Base-by-base conservation (phyloP, 139 green algal genomes). In the Picochlorum sp. region DNA sequence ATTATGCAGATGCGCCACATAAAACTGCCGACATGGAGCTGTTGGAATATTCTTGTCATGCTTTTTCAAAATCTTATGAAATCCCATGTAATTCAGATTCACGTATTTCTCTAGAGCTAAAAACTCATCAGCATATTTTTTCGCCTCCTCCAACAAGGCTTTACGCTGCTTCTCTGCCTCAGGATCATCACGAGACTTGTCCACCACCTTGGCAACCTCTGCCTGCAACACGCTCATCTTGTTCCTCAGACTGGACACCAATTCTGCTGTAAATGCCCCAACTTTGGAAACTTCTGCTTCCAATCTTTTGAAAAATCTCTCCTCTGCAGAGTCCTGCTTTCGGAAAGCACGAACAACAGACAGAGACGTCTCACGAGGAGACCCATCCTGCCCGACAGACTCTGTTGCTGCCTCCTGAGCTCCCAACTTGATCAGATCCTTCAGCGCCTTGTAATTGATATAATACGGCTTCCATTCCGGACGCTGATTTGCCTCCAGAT, bases 21-120 rank as follows among this genome's bases (percentile, higher is more conserved):
- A 97, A 79, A 95, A 97, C 77, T 92, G 88, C 41, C 81, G 80
- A 73, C 83, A 92, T 8, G 88, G 88, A 60, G 76, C 78, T 62
- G 89, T 74, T 13, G 91, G 90, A 64, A 95, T 61, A 54, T 78
- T 70, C 83, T 97, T 97, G 81, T 97, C 91, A 74, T 97, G 91
- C 84, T 97, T 97, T 83, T 97, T 97, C 58, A 96, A 65, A 49
- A 69, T 57, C 49, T 75, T 69, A 41, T 58, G 62, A 44, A 57
- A 66, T 18, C 88, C 89, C 88, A 93, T 86, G 81, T 96, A 96
- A 77, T 96, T 96, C 18, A 97, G 80, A 82, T 97, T 97, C 49
- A 95, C 90, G 72, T 89, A 97, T 75, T 96, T 96, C 75, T 97
- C 90, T 30, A 95, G 74, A 10, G 76, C 67, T 63, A 97, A 71